These are phyloP conservation scores for Combretum micranthum DNA, from an alignment of 345 rosid species.

Conservation along the genomic window DNA sequence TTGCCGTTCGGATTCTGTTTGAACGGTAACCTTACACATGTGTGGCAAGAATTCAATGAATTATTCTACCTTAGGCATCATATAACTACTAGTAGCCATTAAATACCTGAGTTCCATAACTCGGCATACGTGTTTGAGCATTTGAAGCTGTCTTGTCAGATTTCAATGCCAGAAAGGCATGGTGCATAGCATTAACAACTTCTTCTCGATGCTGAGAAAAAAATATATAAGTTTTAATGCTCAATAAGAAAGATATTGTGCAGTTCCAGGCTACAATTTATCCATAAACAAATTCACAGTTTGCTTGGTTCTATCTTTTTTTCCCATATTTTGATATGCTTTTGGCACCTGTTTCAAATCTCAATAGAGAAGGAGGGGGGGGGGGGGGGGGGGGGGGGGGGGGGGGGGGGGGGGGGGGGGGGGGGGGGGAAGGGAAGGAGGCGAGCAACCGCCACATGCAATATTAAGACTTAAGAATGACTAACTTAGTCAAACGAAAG, in stretches of 20 bases:
- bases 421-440: too few relatives aligned
- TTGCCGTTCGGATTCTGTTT: constrained; percentile 79
- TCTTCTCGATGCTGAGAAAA: constrained; percentile 78
- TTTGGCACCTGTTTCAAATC: too few relatives aligned
- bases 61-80: not conserved
- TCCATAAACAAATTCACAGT: too few relatives aligned
- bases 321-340: too few relatives aligned
- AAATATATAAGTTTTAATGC: not conserved
- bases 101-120: constrained; percentile 91
- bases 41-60: not conserved
- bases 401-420: too few relatives aligned
- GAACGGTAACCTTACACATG: constrained; percentile 77
- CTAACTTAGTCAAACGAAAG: too few relatives aligned
- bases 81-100: not conserved
- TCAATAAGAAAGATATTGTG: not conserved
- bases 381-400: too few relatives aligned
- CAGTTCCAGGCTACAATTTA: too few relatives aligned
- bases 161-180: constrained; percentile 58
- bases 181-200: constrained; percentile 85
- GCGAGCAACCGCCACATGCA: too few relatives aligned
- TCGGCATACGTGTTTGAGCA: constrained; percentile 77
- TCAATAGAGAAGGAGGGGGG: too few relatives aligned
- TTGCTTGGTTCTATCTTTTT: too few relatives aligned
- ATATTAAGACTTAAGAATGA: too few relatives aligned
- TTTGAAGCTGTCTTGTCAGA: constrained; percentile 62